Conservation (phyloP, 2,329 filamentous ascomycete species). For the Diaporthe citrichinensis region DNA sequence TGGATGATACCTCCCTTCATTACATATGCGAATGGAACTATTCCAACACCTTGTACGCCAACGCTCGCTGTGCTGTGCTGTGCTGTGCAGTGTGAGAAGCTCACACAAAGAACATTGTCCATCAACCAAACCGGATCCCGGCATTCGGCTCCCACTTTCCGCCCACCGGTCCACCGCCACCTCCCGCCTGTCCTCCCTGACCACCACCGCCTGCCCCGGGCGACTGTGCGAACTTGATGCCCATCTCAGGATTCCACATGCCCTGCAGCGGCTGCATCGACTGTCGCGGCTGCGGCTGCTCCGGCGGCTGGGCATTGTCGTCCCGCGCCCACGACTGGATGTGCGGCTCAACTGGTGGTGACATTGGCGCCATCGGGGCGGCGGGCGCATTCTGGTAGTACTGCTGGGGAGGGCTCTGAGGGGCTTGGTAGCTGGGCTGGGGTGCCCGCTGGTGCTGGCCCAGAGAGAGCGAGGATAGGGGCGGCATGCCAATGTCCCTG, state of each 20-base stretch:
- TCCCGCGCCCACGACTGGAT: constrained; percentile 69
- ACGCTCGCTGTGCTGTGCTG: constrained; percentile 4
- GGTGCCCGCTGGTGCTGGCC: constrained; percentile 51
- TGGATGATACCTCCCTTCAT: background rate
- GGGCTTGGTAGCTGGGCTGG: constrained; percentile 35
- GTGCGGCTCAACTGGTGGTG: constrained; percentile 60
- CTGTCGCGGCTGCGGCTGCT: constrained; percentile 67
- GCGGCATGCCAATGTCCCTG: constrained; percentile 68
- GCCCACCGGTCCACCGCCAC: constrained; percentile 44
- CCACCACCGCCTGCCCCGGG: constrained; percentile 45
- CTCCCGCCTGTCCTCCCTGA: constrained; percentile 33
- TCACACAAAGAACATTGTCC: background rate
- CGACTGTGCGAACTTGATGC: constrained; percentile 79
- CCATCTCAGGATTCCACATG: constrained; percentile 86
- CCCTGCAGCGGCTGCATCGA: constrained; percentile 59
- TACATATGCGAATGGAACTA: background rate
- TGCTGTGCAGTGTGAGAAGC: background rate
- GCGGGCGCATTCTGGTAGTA: constrained; percentile 47
- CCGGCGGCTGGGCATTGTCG: constrained; percentile 65
- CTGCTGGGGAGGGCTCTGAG: constrained; percentile 46
- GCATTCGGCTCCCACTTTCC: constrained; percentile 72
- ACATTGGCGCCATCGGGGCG: constrained; percentile 45
- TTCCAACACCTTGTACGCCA: constrained; percentile 13
- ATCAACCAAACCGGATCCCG: constrained; percentile 69
- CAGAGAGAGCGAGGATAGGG: constrained; percentile 60